Conservation (phyloP, 164 flowering plant species). For the Vitis rotundifolia region DNA sequence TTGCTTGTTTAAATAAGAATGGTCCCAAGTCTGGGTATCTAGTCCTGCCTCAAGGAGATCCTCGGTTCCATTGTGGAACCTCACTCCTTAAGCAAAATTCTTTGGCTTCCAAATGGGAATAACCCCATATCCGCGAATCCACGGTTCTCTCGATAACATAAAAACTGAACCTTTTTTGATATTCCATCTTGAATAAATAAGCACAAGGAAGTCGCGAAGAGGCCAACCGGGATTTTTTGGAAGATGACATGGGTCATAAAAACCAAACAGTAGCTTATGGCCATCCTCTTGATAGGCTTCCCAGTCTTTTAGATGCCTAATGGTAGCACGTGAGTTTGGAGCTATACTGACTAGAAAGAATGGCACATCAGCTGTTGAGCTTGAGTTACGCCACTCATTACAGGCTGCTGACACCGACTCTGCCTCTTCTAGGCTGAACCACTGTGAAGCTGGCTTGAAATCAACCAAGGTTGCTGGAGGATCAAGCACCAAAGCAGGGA, state of each 20-base stretch:
- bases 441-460: too few species aligned
- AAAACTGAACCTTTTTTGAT: conserved; percentile 54
- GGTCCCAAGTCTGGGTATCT: conserved; percentile 38
- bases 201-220: conserved; percentile 83
- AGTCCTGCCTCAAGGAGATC: conserved; percentile 16
- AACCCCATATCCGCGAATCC: conserved; percentile 70
- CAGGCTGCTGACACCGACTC: too few species aligned
- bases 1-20: conserved; percentile 41
- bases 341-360: too few species aligned
- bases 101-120: conserved; percentile 20
- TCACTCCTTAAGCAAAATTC: conserved; percentile 12
- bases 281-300: conserved; percentile 54
- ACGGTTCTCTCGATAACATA: conserved; percentile 90
- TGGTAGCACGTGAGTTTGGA: conserved; percentile 57
- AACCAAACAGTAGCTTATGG: conserved; percentile 83
- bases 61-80: conserved; percentile 13
- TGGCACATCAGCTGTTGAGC: too few species aligned
- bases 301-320: conserved; percentile 76
- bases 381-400: too few species aligned
- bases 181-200: conserved; percentile 73
- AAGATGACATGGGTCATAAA: conserved; percentile 94
- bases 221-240: conserved; percentile 96
- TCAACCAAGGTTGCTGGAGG: conserved; percentile 74
- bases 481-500: conserved; percentile 87
- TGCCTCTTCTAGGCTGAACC: too few species aligned